phyloP scores from a whole-genome alignment of 1,284 basidiomycete species.

The Ustilago tritici region DNA sequence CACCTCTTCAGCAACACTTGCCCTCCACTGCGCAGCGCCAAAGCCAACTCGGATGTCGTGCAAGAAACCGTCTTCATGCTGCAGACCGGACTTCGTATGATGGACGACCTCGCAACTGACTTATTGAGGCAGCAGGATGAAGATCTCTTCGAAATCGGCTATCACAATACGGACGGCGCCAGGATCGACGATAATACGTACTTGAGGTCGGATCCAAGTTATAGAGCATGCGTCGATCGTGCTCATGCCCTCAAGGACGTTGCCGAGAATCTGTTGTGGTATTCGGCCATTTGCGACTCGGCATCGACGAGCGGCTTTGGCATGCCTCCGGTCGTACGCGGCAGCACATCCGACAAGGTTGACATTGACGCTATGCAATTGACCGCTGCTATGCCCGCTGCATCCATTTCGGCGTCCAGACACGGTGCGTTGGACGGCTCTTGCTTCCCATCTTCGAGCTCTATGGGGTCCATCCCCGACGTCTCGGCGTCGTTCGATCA shows the following conservation, averaged over 20 bases:
- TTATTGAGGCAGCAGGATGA: constrained; percentile 42
- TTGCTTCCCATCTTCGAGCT: background rate
- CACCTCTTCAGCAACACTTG: constrained; percentile 49
- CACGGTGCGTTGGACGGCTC: background rate
- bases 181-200: constrained; percentile 23
- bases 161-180: constrained; percentile 33
- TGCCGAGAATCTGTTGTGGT: constrained; percentile 45
- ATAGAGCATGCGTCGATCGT: constrained; percentile 29
- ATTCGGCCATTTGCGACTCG: constrained; percentile 46
- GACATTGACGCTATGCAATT: constrained; percentile 38
- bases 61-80: constrained; percentile 30
- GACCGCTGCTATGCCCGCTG: constrained; percentile 18
- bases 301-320: constrained; percentile 30
- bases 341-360: constrained; percentile 30
- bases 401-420: constrained; percentile 15
- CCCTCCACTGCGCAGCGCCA: constrained; percentile 31
- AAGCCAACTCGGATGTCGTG: constrained; percentile 22
- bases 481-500: constrained; percentile 6
- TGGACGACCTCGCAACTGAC: constrained; percentile 49
- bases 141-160: constrained; percentile 38
- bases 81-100: constrained; percentile 45
- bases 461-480: constrained; percentile 1
- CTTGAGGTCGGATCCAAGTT: constrained; percentile 27
- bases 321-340: constrained; percentile 34
- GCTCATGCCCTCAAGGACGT: constrained; percentile 39